Percentiles rank a stretch among this genome's conserved stretches.
phyloP scores from a whole-genome alignment of 2,329 filamentous ascomycete species.

The Talaromyces atroroseus region DNA sequence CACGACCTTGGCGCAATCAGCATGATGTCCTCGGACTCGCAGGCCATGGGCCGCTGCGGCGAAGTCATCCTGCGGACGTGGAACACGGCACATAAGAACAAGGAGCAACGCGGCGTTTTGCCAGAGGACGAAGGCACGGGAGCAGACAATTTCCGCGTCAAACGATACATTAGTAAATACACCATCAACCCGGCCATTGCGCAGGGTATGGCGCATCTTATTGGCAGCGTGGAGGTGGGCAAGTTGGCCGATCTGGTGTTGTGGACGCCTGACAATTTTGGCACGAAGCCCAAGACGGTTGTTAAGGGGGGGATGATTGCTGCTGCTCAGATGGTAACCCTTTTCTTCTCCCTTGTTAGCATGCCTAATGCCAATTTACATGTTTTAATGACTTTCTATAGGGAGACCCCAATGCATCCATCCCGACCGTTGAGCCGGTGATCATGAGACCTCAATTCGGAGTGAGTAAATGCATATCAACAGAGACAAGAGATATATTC shows the following conservation, averaged over 20 bases:
- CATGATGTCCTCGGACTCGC: constrained; percentile 95
- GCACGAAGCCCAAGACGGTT: constrained; percentile 73
- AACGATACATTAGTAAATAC: constrained; percentile 91
- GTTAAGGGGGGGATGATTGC: constrained; percentile 85
- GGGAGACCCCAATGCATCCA: constrained; percentile 77
- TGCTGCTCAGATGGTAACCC: constrained; percentile 71
- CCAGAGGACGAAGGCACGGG: constrained; percentile 71
- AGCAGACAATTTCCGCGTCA: constrained; percentile 87
- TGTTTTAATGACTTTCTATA: constrained; percentile 26
- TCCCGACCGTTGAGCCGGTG: constrained; percentile 81
- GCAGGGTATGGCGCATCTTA: constrained; percentile 81
- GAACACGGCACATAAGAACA: constrained; percentile 98
- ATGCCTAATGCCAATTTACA: background rate
- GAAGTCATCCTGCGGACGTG: constrained; percentile 90
- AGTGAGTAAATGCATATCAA: constrained; percentile 23
- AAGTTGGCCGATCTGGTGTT: constrained; percentile 86
- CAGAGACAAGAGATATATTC: background rate
- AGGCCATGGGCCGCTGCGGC: constrained; percentile 94
- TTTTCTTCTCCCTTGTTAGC: background rate
- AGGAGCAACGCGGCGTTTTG: constrained; percentile 70
- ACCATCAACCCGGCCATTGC: constrained; percentile 90
- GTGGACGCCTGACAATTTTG: constrained; percentile 82
- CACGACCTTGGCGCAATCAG: constrained; percentile 92
- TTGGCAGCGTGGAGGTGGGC: constrained; percentile 82
- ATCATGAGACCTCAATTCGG: constrained; percentile 84